These are phyloP conservation scores for Cunninghamia lanceolata DNA, from an alignment of 75 land plant species.

Conservation along the genomic window DNA sequence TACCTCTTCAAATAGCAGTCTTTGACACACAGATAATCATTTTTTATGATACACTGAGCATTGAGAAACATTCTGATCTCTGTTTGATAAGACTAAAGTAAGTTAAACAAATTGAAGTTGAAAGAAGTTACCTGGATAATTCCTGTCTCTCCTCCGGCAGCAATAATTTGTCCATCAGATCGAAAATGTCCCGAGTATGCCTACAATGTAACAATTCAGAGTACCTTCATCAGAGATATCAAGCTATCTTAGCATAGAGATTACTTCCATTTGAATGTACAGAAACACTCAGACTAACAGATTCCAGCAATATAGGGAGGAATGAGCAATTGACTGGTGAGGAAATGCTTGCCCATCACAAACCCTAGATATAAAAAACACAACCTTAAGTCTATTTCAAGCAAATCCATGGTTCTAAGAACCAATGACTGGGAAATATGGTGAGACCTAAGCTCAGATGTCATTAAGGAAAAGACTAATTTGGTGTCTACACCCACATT, in stretches of 20 bases:
- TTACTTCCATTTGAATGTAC: not conserved
- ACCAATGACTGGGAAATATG: not conserved
- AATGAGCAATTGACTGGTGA: not conserved
- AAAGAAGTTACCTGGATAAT: slow-evolving; percentile 6
- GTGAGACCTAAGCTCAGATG: not conserved
- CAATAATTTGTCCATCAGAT: slow-evolving; percentile 80
- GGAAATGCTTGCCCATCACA: not conserved
- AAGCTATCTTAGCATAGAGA: not conserved
- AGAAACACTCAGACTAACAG: not conserved
- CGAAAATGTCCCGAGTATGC: slow-evolving; percentile 80
- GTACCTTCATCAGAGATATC: not conserved
- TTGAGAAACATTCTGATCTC: not conserved
- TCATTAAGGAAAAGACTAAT: not conserved
- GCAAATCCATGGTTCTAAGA: not conserved
- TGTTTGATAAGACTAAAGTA: not conserved
- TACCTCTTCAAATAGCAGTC: not conserved
- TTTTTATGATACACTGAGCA: not conserved
- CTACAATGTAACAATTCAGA: slow-evolving; percentile 14
- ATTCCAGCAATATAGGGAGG: not conserved
- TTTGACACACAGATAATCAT: not conserved
- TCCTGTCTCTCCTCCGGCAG: slow-evolving; percentile 19
- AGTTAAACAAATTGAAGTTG: not conserved
- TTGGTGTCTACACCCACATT: not conserved
- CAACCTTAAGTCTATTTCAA: not conserved
- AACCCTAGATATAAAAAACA: not conserved